Conservation (phyloP, 2,329 filamentous ascomycete species). For the Teratosphaeria gauchensis region DNA sequence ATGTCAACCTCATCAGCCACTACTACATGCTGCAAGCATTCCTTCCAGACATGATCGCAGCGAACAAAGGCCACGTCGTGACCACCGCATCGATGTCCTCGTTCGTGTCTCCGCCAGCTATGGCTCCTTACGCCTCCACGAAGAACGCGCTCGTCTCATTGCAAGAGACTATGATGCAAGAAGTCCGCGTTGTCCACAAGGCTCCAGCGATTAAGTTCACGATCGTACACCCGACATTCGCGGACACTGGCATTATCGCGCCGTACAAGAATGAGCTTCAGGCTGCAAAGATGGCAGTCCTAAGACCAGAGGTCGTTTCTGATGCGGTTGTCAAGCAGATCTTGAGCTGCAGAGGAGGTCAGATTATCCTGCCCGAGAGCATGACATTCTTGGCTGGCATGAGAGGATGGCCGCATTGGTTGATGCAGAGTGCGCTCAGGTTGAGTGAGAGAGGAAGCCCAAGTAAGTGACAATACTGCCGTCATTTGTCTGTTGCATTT, state of each 20-base stretch:
- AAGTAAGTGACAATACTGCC: not conserved
- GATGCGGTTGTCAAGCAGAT: constrained; percentile 37
- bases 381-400: not conserved
- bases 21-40: constrained; percentile 43
- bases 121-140: constrained; percentile 41
- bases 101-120: constrained; percentile 29
- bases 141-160: constrained; percentile 45
- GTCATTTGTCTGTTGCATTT: not conserved
- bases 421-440: not conserved
- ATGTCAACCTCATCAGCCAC: constrained; percentile 44
- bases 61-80: constrained; percentile 47
- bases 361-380: constrained; percentile 26
- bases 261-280: constrained; percentile 24
- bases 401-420: not conserved
- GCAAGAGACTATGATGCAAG: constrained; percentile 39
- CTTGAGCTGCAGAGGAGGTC: constrained; percentile 30
- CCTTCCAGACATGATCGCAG: constrained; percentile 41
- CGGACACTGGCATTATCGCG: constrained; percentile 29
- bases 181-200: constrained; percentile 32
- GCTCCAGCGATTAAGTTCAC: constrained; percentile 34
- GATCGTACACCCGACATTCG: constrained; percentile 34
- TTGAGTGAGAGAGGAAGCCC: not conserved
- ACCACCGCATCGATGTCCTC: constrained; percentile 46
- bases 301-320: constrained; percentile 32
- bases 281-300: constrained; percentile 21